Evolutionary conservation across 78 protist species (phyloP).

Genomic region (Speleostelium caveatum): DNA sequence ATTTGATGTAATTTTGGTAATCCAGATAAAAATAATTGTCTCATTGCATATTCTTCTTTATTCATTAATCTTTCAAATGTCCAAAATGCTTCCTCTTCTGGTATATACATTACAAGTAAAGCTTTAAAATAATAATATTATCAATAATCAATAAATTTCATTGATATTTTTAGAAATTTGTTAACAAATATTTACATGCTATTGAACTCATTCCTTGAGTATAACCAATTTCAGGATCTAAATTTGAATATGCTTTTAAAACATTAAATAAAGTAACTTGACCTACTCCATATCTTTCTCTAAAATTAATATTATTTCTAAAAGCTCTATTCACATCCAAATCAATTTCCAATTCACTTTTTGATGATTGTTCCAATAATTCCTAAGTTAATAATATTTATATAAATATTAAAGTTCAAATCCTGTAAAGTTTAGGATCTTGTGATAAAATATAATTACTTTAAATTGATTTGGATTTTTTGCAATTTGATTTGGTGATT

Average conservation of each 20-base stretch:
- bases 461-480: constrained; percentile 15
- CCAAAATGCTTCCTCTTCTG: constrained; percentile 74
- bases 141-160: not conserved
- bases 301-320: constrained; percentile 33
- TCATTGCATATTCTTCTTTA: constrained; percentile 12
- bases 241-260: constrained; percentile 20
- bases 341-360: constrained; percentile 20
- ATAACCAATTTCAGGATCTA: constrained; percentile 47
- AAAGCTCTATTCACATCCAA: constrained; percentile 65
- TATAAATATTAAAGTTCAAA: not conserved
- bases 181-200: constrained; percentile 18
- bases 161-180: not conserved
- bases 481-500: not conserved
- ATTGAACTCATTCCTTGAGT: constrained; percentile 75
- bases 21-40: constrained; percentile 26
- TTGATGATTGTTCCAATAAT: not conserved
- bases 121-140: not conserved
- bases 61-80: constrained; percentile 64
- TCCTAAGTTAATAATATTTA: too few relatives aligned
- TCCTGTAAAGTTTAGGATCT: not conserved
- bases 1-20: constrained; percentile 23
- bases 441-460: not conserved
- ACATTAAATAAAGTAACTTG: constrained; percentile 63
- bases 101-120: constrained; percentile 46
- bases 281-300: constrained; percentile 72